Evolutionary conservation across 1,284 basidiomycete species (phyloP).

Genomic region (Trametes polyzona): DNA sequence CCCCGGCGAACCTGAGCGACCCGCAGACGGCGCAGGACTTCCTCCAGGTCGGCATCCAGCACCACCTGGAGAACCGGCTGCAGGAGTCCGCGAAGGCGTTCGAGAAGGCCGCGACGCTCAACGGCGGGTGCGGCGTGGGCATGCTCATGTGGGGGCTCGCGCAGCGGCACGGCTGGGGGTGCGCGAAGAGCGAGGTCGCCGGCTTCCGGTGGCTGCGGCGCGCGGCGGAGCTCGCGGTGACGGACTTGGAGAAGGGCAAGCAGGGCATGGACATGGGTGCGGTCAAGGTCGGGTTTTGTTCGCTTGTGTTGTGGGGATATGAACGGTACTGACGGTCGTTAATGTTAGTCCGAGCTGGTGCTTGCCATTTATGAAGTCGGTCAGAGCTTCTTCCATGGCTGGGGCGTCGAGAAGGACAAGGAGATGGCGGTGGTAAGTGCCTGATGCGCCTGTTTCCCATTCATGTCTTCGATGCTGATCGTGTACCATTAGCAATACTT

Average conservation of each 20-base stretch:
- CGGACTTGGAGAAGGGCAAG: constrained; percentile 71
- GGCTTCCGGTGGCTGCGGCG: constrained; percentile 85
- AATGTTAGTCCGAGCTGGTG: constrained; percentile 71
- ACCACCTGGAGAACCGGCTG: constrained; percentile 81
- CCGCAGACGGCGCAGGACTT: constrained; percentile 58
- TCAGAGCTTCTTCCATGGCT: constrained; percentile 90
- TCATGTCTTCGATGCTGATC: too few relatives aligned
- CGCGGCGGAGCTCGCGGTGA: constrained; percentile 82
- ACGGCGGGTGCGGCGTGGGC: constrained; percentile 84
- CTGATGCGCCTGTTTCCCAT: not conserved
- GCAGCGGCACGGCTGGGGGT: constrained; percentile 90
- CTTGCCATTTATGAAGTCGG: constrained; percentile 92
- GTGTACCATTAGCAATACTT: constrained; percentile 96
- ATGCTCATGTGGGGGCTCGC: constrained; percentile 94
- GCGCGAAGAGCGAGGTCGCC: constrained; percentile 71
- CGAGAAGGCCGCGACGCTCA: constrained; percentile 75
- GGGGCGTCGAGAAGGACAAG: constrained; percentile 86
- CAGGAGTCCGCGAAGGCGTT: constrained; percentile 78
- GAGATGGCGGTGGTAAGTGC: constrained; percentile 79
- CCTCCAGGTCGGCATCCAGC: constrained; percentile 77
- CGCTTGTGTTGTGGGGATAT: not conserved
- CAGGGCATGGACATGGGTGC: constrained; percentile 43
- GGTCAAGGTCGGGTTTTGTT: constrained; percentile 44
- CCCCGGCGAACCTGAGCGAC: constrained; percentile 9
- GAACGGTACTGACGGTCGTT: not conserved